These are phyloP conservation scores for Metarhizium guizhouense DNA, from an alignment of 2,329 filamentous ascomycete genomes.

Conservation along the genomic window DNA sequence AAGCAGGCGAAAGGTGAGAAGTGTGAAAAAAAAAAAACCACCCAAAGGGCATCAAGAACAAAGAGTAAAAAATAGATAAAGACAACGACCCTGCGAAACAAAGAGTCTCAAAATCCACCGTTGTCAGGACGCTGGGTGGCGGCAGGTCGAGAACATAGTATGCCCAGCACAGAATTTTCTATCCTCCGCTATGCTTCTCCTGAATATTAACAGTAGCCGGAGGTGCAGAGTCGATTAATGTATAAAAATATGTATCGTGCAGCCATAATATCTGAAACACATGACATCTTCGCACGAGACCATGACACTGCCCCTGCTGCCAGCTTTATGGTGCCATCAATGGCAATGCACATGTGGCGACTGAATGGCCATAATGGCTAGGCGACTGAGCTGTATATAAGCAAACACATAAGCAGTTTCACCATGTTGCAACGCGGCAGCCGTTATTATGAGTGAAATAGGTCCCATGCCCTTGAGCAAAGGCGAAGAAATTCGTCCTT, in stretches of 20 bases:
- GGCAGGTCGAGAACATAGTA: background rate
- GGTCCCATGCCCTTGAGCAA: conserved; percentile 87
- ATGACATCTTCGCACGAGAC: no score
- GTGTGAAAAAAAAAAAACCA: background rate
- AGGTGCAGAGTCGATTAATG: background rate
- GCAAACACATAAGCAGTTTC: background rate
- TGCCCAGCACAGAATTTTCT: background rate
- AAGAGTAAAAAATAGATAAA: background rate
- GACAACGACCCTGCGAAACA: background rate
- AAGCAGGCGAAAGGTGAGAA: background rate
- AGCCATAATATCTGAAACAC: background rate
- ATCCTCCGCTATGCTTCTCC: background rate
- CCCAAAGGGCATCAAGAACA: background rate
- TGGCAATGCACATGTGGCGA: background rate
- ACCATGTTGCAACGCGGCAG: background rate
- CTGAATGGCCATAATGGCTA: background rate
- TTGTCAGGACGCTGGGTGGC: background rate
- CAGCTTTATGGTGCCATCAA: background rate
- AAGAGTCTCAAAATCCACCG: background rate
- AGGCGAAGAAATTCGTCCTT: conserved; percentile 85
- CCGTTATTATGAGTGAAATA: conserved; percentile 74
- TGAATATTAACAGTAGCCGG: background rate
- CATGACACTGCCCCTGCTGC: no score
- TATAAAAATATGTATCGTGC: background rate
- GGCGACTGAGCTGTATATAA: background rate